Evolutionary conservation across 2,329 filamentous ascomycete species (phyloP).

Genomic region (Aspergillus glaucus): DNA sequence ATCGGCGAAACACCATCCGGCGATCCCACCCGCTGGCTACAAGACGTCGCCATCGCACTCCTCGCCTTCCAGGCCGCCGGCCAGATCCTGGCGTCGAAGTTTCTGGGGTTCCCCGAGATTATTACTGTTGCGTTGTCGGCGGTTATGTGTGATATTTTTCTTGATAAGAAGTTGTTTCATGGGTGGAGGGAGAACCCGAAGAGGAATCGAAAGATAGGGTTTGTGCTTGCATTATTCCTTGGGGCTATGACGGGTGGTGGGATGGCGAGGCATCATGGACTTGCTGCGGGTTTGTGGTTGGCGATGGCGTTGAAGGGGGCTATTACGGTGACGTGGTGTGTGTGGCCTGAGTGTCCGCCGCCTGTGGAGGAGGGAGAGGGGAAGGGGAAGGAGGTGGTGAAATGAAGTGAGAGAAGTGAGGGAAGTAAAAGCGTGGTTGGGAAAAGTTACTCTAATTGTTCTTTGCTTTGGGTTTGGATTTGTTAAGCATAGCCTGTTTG

Average conservation of each 20-base stretch:
- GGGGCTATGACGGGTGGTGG: slow-evolving; percentile 26
- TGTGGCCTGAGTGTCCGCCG: slow-evolving; percentile 14
- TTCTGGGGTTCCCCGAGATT: slow-evolving; percentile 26
- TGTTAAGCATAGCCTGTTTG: too few species aligned
- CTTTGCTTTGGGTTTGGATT: too few species aligned
- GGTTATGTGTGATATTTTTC: slow-evolving; percentile 11
- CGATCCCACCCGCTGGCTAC: slow-evolving; percentile 8
- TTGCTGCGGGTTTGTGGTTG: slow-evolving; percentile 24
- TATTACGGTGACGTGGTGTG: slow-evolving; percentile 18
- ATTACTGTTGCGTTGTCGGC: slow-evolving; percentile 30
- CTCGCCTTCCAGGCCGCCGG: slow-evolving; percentile 30
- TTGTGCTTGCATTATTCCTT: slow-evolving; percentile 22
- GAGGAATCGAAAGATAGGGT: slow-evolving; percentile 16
- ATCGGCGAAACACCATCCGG: background rate
- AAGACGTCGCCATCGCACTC: slow-evolving; percentile 23
- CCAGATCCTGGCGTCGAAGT: slow-evolving; percentile 26
- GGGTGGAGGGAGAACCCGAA: slow-evolving; percentile 9
- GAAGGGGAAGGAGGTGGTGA: too few species aligned
- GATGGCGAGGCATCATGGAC: slow-evolving; percentile 19
- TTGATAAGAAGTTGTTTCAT: slow-evolving; percentile 16
- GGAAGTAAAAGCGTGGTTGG: too few species aligned
- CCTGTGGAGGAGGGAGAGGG: too few species aligned
- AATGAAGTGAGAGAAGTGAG: too few species aligned
- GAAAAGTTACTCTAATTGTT: too few species aligned
- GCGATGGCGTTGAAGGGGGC: slow-evolving; percentile 20